These are phyloP conservation scores for Nectriaceae sp. DNA, from an alignment of 2,329 filamentous ascomycete species.

Conservation along the genomic window DNA sequence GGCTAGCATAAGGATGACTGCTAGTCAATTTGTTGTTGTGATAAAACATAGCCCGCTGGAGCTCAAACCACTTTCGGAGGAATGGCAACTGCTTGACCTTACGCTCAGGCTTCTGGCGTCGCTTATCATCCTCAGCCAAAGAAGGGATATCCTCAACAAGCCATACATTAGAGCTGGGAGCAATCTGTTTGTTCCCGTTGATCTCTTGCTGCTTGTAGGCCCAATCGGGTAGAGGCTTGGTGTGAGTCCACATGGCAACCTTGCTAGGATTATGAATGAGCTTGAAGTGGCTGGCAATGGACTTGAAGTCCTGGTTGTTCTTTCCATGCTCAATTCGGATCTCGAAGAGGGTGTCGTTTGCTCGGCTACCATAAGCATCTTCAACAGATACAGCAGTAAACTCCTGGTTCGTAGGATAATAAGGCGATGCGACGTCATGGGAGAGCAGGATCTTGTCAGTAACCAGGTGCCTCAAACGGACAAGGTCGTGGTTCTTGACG, in stretches of 20 bases:
- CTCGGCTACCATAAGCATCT: slow-evolving; percentile 71
- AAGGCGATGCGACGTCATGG: slow-evolving; percentile 96
- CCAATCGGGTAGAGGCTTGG: slow-evolving; percentile 94
- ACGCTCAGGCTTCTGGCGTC: slow-evolving; percentile 73
- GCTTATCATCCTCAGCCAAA: slow-evolving; percentile 68
- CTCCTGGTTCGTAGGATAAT: slow-evolving; percentile 96
- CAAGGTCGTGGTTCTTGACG: slow-evolving; percentile 81
- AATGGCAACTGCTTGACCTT: slow-evolving; percentile 86
- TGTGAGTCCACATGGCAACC: slow-evolving; percentile 99
- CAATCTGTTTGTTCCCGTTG: slow-evolving; percentile 96
- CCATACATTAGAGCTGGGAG: slow-evolving; percentile 91
- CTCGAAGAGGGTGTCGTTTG: slow-evolving; percentile 92
- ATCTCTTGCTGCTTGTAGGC: slow-evolving; percentile 97
- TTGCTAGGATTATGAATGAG: slow-evolving; percentile 92
- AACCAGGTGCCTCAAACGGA: slow-evolving; percentile 82
- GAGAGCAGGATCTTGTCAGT: slow-evolving; percentile 87
- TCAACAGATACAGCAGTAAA: slow-evolving; percentile 82
- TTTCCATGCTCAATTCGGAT: slow-evolving; percentile 88
- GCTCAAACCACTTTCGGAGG: slow-evolving; percentile 91
- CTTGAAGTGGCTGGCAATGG: slow-evolving; percentile 91
- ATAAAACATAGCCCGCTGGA: slow-evolving; percentile 98
- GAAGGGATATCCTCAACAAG: slow-evolving; percentile 89
- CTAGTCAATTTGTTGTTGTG: slow-evolving; percentile 98
- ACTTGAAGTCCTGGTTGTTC: slow-evolving; percentile 80
- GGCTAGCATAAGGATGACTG: slow-evolving; percentile 93